phyloP scores from a whole-genome alignment of 768 basidiomycete species.

The Trametes elegans region DNA sequence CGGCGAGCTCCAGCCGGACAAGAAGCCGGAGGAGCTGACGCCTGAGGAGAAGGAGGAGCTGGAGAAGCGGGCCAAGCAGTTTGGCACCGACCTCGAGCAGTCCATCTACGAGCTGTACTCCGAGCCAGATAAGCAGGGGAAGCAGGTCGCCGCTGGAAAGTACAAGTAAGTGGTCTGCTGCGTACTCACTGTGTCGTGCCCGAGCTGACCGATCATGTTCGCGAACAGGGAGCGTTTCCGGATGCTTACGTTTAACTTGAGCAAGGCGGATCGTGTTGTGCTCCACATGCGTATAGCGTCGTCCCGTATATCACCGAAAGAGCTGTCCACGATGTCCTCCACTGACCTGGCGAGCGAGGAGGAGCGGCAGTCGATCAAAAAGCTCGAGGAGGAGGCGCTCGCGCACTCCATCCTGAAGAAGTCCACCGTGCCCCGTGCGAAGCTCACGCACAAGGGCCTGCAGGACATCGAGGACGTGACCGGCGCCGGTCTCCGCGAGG shows the following conservation, averaged over 20 bases:
- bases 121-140: slow-evolving; percentile 73
- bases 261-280: slow-evolving; percentile 72
- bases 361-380: slow-evolving; percentile 76
- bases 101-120: slow-evolving; percentile 73
- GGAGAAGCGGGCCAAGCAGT: slow-evolving; percentile 56
- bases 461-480: slow-evolving; percentile 85
- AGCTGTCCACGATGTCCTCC: slow-evolving; percentile 81
- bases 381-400: slow-evolving; percentile 78
- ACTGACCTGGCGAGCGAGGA: slow-evolving; percentile 90
- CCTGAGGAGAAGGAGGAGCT: slow-evolving; percentile 58
- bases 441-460: slow-evolving; percentile 91
- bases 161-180: slow-evolving; percentile 64
- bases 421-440: slow-evolving; percentile 61
- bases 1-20: slow-evolving; percentile 31
- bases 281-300: slow-evolving; percentile 79
- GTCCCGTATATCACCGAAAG: slow-evolving; percentile 61
- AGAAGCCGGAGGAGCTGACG: slow-evolving; percentile 52
- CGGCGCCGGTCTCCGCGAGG: slow-evolving; percentile 46
- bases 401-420: slow-evolving; percentile 83
- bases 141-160: slow-evolving; percentile 62
- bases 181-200: neutral
- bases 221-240: slow-evolving; percentile 78
- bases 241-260: slow-evolving; percentile 86
- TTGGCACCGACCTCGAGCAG: slow-evolving; percentile 71
- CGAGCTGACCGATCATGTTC: neutral